Conservation (phyloP, 352 stramenopile species). For the Phytophthora hybrid region DNA sequence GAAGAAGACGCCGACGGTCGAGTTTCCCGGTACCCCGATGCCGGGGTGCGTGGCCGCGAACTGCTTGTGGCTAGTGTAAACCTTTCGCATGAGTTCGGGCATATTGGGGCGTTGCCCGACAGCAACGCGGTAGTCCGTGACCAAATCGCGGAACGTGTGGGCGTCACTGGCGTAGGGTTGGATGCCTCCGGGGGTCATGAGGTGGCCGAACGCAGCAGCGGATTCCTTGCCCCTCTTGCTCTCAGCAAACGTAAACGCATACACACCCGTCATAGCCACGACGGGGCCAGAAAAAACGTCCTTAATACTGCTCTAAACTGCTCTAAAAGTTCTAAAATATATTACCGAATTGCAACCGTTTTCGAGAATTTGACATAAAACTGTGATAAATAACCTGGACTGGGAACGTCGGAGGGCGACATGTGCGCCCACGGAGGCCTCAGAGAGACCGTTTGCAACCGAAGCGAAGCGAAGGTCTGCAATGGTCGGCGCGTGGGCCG, state of each 20-base stretch:
- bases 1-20: constrained; percentile 46
- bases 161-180: constrained; percentile 23
- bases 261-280: constrained; percentile 20
- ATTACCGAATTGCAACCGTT: no score
- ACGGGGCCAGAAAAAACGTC: no score
- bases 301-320: no score
- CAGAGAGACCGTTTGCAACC: no score
- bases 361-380: no score
- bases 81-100: constrained; percentile 31
- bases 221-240: constrained; percentile 19
- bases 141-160: constrained; percentile 29
- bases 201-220: not conserved
- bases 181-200: constrained; percentile 17
- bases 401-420: no score
- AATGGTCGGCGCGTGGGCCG: no score
- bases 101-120: constrained; percentile 43
- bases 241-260: constrained; percentile 23
- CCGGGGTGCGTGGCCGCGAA: constrained; percentile 13
- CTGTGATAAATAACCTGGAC: no score
- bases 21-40: constrained; percentile 3
- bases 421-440: no score
- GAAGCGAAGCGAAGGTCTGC: no score
- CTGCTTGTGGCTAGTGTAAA: constrained; percentile 30
- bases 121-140: constrained; percentile 31
- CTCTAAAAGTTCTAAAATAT: no score